These are phyloP conservation scores for Saccharomycopsis babjevae DNA, from an alignment of 805 yeast species.

Conservation along the genomic window DNA sequence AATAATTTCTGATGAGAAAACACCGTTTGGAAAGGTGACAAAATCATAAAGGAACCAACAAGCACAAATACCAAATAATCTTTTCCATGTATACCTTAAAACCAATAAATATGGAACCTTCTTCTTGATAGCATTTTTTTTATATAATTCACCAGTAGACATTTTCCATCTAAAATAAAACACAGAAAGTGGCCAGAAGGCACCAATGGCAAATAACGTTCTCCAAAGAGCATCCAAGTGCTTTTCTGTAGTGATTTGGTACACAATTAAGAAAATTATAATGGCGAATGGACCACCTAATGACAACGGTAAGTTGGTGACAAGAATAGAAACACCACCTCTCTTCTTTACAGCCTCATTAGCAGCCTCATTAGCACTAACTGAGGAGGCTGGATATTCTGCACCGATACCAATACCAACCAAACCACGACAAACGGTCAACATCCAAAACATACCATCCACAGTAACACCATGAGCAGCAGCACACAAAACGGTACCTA, in stretches of 20 bases:
- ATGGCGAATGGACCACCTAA: conserved; percentile 76
- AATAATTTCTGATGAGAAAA: conserved; percentile 54
- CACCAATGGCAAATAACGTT: conserved; percentile 54
- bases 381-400: conserved; percentile 62
- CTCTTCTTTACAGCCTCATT: conserved; percentile 52
- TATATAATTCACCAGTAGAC: conserved; percentile 56
- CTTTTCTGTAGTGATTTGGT: conserved; percentile 41
- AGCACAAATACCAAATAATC: conserved; percentile 59
- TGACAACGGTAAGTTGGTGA: conserved; percentile 63
- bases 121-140: conserved; percentile 50
- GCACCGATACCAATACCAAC: conserved; percentile 77
- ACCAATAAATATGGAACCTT: conserved; percentile 51
- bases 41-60: conserved; percentile 79
- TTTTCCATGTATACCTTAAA: conserved; percentile 55
- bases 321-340: conserved; percentile 56
- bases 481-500: conserved; percentile 58
- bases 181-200: conserved; percentile 59
- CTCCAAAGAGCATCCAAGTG: conserved; percentile 54
- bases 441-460: conserved; percentile 66
- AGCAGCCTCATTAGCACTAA: conserved; percentile 64
- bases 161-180: conserved; percentile 63
- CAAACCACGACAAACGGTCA: conserved; percentile 62
- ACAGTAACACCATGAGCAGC: conserved; percentile 56
- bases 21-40: conserved; percentile 71
- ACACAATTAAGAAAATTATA: conserved; percentile 56